phyloP scores from a whole-genome alignment of 2,329 filamentous ascomycete genomes.

The Dryadomyces quercivorus region DNA sequence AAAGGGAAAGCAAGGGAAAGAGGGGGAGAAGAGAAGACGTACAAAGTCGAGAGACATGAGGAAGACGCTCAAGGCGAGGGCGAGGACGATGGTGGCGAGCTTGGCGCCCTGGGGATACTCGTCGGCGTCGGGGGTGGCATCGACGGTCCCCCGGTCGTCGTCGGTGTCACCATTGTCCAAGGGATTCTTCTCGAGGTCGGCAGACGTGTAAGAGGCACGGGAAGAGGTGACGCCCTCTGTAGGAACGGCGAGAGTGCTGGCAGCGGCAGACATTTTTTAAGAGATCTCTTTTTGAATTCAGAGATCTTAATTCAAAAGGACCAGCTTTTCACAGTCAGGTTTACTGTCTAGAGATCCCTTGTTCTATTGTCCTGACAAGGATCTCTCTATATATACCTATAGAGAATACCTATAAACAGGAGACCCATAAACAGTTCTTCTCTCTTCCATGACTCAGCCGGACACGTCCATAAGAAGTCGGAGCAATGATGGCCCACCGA shows the following conservation, averaged over 20 bases:
- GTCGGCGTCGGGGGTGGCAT: not conserved
- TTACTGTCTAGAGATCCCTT: too few species aligned
- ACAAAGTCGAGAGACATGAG: conserved; percentile 35
- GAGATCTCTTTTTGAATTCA: too few species aligned
- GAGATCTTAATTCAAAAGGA: too few species aligned
- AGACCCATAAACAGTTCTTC: too few species aligned
- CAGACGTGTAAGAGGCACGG: conserved; percentile 6
- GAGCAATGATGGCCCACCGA: not conserved
- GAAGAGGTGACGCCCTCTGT: conserved; percentile 1
- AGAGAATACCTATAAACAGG: too few species aligned
- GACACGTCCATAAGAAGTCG: not conserved
- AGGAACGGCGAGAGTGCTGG: not conserved
- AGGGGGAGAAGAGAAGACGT: conserved; percentile 7
- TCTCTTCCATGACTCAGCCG: not conserved
- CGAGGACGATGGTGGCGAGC: conserved; percentile 31
- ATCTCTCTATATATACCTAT: too few species aligned
- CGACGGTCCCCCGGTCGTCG: conserved; percentile 4
- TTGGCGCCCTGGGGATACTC: conserved; percentile 28
- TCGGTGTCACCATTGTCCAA: conserved; percentile 5
- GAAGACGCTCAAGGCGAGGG: conserved; percentile 34
- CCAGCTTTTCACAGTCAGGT: too few species aligned
- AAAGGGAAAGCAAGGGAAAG: not conserved
- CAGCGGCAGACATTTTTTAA: not conserved
- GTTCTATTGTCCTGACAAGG: too few species aligned
- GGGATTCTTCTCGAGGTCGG: conserved; percentile 8